Conservation (phyloP, 2,329 filamentous ascomycete species). For the Raffaelea albimanens region DNA sequence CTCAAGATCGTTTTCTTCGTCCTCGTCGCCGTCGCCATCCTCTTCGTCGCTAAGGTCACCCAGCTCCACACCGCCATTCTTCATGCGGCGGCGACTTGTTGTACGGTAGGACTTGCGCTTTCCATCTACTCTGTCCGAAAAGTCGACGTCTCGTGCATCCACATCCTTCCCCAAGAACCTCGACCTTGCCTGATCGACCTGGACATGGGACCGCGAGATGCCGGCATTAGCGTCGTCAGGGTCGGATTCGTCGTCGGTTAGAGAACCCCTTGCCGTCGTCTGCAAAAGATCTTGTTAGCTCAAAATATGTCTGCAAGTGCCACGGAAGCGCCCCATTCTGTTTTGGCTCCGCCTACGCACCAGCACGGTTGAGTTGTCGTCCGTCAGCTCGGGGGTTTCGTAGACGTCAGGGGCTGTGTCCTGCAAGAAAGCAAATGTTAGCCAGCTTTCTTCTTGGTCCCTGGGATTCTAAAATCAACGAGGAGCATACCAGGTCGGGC, state of each 20-base stretch:
- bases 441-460: neutral
- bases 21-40: slow-evolving; percentile 3
- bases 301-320: neutral
- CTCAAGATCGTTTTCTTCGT: slow-evolving; percentile 39
- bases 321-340: neutral
- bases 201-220: slow-evolving; percentile 68
- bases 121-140: slow-evolving; percentile 77
- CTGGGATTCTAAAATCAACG: slow-evolving; percentile 3
- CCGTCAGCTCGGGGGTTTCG: slow-evolving; percentile 87
- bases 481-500: slow-evolving; percentile 58
- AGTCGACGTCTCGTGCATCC: slow-evolving; percentile 71
- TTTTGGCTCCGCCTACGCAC: slow-evolving; percentile 36
- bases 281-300: slow-evolving; percentile 17
- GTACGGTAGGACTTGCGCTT: slow-evolving; percentile 79
- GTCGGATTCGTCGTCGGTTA: slow-evolving; percentile 54
- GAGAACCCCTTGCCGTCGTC: slow-evolving; percentile 46
- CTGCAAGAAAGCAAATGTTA: slow-evolving; percentile 31
- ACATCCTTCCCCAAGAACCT: slow-evolving; percentile 69
- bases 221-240: slow-evolving; percentile 52
- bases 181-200: slow-evolving; percentile 68
- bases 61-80: slow-evolving; percentile 36
- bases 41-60: slow-evolving; percentile 66
- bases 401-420: slow-evolving; percentile 92
- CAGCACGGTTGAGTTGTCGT: slow-evolving; percentile 78
- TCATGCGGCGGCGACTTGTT: slow-evolving; percentile 48